Percentiles rank a stretch among this genome's conserved stretches.
Conservation (phyloP, 257 asterid genomes). For the Solanum corneliomulleri region DNA sequence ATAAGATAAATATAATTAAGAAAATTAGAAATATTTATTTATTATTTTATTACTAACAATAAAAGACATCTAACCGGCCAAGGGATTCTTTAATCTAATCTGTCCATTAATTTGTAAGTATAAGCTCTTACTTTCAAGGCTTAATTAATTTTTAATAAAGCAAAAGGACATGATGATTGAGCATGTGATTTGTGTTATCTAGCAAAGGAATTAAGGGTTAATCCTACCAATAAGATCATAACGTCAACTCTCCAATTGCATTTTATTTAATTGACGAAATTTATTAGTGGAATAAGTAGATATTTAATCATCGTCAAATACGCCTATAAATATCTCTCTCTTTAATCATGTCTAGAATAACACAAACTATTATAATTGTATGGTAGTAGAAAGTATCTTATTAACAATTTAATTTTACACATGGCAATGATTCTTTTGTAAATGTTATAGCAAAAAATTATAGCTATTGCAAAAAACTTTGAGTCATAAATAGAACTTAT, state of each 20-base stretch:
- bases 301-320: not conserved
- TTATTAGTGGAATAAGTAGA: not conserved
- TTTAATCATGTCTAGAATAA: not conserved
- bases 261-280: not conserved
- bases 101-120: not conserved
- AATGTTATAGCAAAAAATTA: not conserved
- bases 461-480: not conserved
- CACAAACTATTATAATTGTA: not conserved
- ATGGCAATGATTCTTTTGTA: not conserved
- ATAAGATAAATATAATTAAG: not conserved
- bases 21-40: not conserved
- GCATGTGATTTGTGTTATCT: slow-evolving; percentile 5
- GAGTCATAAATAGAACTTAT: not conserved
- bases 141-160: not conserved
- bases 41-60: not conserved
- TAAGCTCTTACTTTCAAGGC: slow-evolving; percentile 6
- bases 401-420: not conserved
- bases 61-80: slow-evolving; percentile 3
- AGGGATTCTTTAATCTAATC: not conserved
- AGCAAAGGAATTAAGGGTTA: not conserved
- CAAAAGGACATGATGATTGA: not conserved
- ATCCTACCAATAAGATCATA: not conserved
- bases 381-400: not conserved
- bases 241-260: not conserved
- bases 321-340: not conserved